Base-by-base conservation (phyloP, 2,329 filamentous ascomycete species). In the Aspergillus fructus region DNA sequence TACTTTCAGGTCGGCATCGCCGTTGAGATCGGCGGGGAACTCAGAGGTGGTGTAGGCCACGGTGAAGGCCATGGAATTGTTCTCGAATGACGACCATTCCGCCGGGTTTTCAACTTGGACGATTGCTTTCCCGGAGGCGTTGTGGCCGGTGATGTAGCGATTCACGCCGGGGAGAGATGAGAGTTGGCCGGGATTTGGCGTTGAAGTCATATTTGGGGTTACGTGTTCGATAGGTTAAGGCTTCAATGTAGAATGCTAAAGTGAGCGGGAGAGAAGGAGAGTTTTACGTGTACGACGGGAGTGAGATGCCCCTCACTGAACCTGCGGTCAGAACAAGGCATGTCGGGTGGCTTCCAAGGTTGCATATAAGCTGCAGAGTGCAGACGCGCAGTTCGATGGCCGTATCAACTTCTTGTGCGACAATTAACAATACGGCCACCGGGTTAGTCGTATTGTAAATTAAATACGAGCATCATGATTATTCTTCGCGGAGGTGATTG, bases 21-120 rank as follows among this genome's bases (percentile, higher is more conserved):
- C 51, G 62, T 68, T 76, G 19, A 78, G 58, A 53, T 74, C 55
- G 0, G 72, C 65, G 0, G 71, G 74, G 58, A 74, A 74, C 12
- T 70, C 42, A 2, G 70, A 72, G 6, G 75, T 77, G 1, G 74
- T 76, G 62, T 77, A 78, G 52, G 73, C 62, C 8, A 77, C 71
- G 40, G 70, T 72, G 65, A 78, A 78, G 24, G 66, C 72, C 68
- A 77, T 71, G 4, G 62, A 61, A 30, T 62, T 61, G 41, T 68
- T 63, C 8, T 70, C 66, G 46, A 66, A 64, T 4, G 64, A 50
- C 8, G 58, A 64, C 71, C 71, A 76, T 19, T 64, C 42, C 5
- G 59, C 69, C 0, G 67, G 62, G 3, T 62, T 66, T 6, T 69
- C 66, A 15, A 70, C 70, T 34, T 74, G 68, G 30, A 78, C 61